Base-by-base conservation (phyloP, 331 rosid species). In the Cydonia oblonga region DNA sequence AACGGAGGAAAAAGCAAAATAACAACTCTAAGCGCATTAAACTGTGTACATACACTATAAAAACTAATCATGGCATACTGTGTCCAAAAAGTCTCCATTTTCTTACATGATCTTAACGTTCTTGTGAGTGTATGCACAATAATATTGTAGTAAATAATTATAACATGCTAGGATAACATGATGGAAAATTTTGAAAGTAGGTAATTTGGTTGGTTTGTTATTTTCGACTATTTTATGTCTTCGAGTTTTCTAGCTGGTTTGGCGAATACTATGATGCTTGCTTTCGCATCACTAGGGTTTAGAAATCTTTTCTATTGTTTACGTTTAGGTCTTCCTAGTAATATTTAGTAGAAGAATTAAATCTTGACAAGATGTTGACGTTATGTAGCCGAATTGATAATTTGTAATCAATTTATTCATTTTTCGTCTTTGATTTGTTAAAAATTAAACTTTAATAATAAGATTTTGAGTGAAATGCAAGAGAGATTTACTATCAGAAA, bases 61-160 rank as follows among this genome's bases (percentile, higher is more conserved):
- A 18, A 29, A 9, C 68, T 4, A 29, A 73, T 71, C 77, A 68
- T 79, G 56, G 32, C 73, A 26, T 38, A 44, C 29, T 20, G 40
- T 70, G 62, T 26, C 76, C 70, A 71, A 75, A 72, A 72, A 42
- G 56, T 20, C 18, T 30, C 70, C 78, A 62, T 61, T 40, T 70
- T 49, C 24, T 25, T 25, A 56, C 58, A 56, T 53, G 15, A 33
- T 66, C 29, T 61, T 71, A 23, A 11, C 24, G 38, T 23, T 61
- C 57, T 61, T 33, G 33, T 14, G 57, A 61, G 51, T 71, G 64
- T 75, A 65, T 29, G 57, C 28, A 8, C 18, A 11, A 24, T 46
- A 46, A 15, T 46, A 46, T 42, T 44, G 52, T 14, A 44, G 19
- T 15, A 15, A 16, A 46, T 46, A 46, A 46, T 46, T 46, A 15